phyloP scores from a whole-genome alignment of 345 rosid species.

The Rhizophora mangle region DNA sequence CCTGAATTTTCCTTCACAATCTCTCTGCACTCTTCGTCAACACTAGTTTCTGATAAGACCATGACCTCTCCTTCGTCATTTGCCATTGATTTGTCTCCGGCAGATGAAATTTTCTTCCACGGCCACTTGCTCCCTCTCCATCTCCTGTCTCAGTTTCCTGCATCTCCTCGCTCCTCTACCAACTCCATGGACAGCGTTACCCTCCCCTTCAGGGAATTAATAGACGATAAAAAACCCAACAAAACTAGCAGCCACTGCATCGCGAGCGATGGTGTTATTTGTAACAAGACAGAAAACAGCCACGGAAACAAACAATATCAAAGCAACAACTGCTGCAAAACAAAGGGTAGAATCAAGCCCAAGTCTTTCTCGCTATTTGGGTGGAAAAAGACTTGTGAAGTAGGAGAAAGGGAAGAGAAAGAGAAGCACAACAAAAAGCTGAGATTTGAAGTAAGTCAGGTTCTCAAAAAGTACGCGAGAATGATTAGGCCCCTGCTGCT shows the following conservation, averaged over 20 bases:
- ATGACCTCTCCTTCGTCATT: conserved; percentile 35
- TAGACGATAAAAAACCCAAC: conserved; percentile 28
- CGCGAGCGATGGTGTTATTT: conserved; percentile 5
- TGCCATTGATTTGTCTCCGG: conserved; percentile 86
- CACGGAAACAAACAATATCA: not conserved
- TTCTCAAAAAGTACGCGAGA: conserved; percentile 51
- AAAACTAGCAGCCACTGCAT: not conserved
- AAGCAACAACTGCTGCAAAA: conserved; percentile 12
- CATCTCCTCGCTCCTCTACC: conserved; percentile 72
- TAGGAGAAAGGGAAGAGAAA: conserved; percentile 36
- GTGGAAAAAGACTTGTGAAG: conserved; percentile 52
- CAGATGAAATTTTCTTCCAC: conserved; percentile 96
- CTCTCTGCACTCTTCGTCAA: conserved; percentile 66
- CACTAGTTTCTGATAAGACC: conserved; percentile 36
- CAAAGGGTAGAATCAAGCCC: conserved; percentile 39
- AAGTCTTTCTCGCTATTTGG: conserved; percentile 75
- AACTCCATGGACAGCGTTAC: conserved; percentile 66
- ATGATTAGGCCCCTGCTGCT: conserved; percentile 47
- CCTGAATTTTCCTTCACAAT: conserved; percentile 96
- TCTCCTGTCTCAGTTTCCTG: conserved; percentile 73
- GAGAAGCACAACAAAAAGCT: conserved; percentile 46
- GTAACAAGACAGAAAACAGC: conserved; percentile 5
- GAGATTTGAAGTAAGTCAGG: conserved; percentile 58
- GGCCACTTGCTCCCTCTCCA: conserved; percentile 95
- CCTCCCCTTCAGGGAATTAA: conserved; percentile 46